Conservation (phyloP, 352 stramenopile genomes). For the Phytophthora pseudosyringae region DNA sequence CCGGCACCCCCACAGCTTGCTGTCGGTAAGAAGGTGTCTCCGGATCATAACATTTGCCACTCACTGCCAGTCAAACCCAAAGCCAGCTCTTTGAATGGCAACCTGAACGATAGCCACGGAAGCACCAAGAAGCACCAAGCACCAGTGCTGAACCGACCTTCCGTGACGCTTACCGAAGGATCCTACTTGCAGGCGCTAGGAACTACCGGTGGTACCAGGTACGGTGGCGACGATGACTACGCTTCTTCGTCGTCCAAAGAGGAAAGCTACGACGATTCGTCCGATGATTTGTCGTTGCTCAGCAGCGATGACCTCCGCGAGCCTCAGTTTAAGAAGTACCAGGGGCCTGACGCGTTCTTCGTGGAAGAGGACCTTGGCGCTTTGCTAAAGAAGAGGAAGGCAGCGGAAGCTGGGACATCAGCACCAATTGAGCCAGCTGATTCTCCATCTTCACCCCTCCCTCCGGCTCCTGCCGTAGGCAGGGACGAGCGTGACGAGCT, state of each 20-base stretch:
- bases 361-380: conserved; percentile 46
- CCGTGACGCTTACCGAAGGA: conserved; percentile 13
- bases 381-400: conserved; percentile 40
- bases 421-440: conserved; percentile 15
- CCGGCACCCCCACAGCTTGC: conserved; percentile 11
- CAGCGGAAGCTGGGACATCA: conserved; percentile 6
- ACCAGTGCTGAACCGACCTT: conserved; percentile 16
- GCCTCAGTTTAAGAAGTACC: conserved; percentile 39
- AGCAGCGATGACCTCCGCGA: conserved; percentile 37
- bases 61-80: conserved; percentile 20
- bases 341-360: conserved; percentile 38
- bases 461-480: conserved; percentile 10
- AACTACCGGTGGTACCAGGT: conserved; percentile 35
- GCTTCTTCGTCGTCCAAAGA: conserved; percentile 43
- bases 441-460: conserved; percentile 27
- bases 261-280: conserved; percentile 42
- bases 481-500: conserved; percentile 62
- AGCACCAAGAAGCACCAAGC: conserved; percentile 15
- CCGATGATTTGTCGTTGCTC: conserved; percentile 42
- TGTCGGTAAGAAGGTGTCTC: conserved; percentile 14
- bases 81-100: conserved; percentile 1
- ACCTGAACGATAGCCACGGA: conserved; percentile 21
- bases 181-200: conserved; percentile 38
- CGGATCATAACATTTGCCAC: conserved; percentile 8
- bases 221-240: conserved; percentile 36